Evolutionary conservation across 495 filamentous ascomycete species (phyloP).

Genomic region (Pseudoneurospora amorphoporcata): DNA sequence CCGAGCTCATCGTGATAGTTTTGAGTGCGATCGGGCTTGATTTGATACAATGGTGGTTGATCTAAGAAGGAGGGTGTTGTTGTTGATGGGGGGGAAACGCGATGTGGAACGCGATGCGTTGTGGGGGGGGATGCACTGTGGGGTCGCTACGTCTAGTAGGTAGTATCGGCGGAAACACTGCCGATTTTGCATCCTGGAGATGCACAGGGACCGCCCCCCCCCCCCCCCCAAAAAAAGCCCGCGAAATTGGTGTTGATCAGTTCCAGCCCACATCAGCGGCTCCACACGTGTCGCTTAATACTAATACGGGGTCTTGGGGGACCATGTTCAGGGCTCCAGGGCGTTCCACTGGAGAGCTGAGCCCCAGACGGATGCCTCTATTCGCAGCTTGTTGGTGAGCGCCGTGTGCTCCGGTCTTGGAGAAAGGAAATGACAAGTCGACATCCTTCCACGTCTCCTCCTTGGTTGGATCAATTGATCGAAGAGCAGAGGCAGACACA

Average conservation of each 20-base stretch:
- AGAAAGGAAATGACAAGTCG: not conserved
- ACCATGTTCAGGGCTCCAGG: not conserved
- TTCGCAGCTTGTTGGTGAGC: not conserved
- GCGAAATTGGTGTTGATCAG: not conserved
- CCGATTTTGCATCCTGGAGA: not conserved
- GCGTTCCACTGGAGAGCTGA: not conserved
- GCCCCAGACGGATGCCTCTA: not conserved
- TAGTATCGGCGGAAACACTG: not conserved
- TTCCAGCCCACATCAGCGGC: not conserved
- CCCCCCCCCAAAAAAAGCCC: too few species aligned
- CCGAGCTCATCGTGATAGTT: too few species aligned
- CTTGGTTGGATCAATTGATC: not conserved
- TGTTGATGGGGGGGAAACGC: too few species aligned
- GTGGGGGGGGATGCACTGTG: too few species aligned
- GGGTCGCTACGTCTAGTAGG: too few species aligned
- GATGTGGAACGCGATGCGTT: too few species aligned
- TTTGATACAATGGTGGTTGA: too few species aligned
- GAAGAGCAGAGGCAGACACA: not conserved
- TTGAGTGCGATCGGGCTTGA: too few species aligned
- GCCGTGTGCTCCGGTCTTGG: not conserved
- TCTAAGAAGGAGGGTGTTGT: too few species aligned
- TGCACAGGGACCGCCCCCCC: too few species aligned
- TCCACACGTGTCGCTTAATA: not conserved
- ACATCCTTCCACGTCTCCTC: not conserved
- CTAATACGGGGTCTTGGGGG: too few species aligned